phyloP scores from a whole-genome alignment of 768 basidiomycete species.

The Calocera cornea region DNA sequence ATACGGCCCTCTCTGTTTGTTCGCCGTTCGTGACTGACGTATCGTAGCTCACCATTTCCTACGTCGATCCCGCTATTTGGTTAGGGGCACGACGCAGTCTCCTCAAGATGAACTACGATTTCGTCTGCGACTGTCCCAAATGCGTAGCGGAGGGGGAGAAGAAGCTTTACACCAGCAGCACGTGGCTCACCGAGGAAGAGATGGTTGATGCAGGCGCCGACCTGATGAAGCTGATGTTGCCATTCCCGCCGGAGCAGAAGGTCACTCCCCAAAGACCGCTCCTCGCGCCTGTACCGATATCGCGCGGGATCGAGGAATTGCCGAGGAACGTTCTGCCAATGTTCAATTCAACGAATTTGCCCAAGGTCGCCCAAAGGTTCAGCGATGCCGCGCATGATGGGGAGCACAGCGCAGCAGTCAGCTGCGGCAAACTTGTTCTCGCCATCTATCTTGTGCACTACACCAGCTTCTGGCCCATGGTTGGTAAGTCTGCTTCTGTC shows the following conservation, averaged over 20 bases:
- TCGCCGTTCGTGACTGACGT: conserved; percentile 3
- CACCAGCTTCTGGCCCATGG: conserved; percentile 68
- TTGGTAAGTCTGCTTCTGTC: conserved; percentile 35
- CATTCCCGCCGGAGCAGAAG: background rate
- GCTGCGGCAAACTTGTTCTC: conserved; percentile 43
- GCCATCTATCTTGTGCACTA: conserved; percentile 59
- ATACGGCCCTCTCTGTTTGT: conserved; percentile 2
- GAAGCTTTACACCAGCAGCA: background rate
- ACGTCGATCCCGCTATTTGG: conserved; percentile 58
- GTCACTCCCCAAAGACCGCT: background rate
- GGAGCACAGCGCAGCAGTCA: conserved; percentile 37
- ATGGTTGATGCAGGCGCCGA: background rate
- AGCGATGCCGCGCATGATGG: conserved; percentile 59
- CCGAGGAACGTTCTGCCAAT: conserved; percentile 32
- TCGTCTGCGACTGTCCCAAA: conserved; percentile 43
- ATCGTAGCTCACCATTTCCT: conserved; percentile 54
- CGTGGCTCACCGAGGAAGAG: background rate
- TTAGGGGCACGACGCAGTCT: conserved; percentile 25
- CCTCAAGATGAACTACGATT: conserved; percentile 51
- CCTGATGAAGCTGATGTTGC: background rate
- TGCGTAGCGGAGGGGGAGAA: background rate
- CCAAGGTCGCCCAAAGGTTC: conserved; percentile 46
- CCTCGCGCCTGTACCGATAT: background rate
- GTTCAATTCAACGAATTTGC: conserved; percentile 47
- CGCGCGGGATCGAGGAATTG: conserved; percentile 16